Base-by-base conservation (phyloP, 306 rosid genomes). In the Heteromeles arbutifolia region DNA sequence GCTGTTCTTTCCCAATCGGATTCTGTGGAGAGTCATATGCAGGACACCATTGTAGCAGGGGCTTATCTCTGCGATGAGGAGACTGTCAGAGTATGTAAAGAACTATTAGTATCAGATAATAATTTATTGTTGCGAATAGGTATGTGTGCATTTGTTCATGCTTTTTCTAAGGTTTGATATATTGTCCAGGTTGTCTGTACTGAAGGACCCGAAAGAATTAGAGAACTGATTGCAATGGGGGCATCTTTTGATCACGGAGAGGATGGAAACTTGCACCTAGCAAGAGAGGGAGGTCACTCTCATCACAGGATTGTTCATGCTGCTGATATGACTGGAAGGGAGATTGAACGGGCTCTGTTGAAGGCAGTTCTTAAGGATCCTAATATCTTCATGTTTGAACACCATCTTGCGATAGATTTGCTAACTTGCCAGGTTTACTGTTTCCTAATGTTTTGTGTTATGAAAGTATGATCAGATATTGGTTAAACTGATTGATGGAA, bases 311-410 rank as follows among this genome's bases (percentile, higher is more conserved):
- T 92, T 73, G 97, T 90, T 79, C 97, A 95, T 86, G 93, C 97
- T 43, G 97, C 99, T 79, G 99, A 92, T 79, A 90, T 89, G 97
- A 92, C 99, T 18, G 97, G 99, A 79, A 89, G 86, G 84, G 97
- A 95, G 88, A 95, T 92, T 67, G 97, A 95, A 76, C 85, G 97
- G 73, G 93, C 96, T 73, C 84, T 95, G 50, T 74, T 92, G 79
- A 80, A 86, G 71, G 89, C 86, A 63, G 93, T 87, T 77, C 64
- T 87, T 67, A 74, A 78, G 80, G 90, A 95, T 81, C 92, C 96
- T 71, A 90, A 90, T 69, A 95, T 95, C 69, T 86, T 61, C 82
- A 90, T 95, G 79, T 92, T 95, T 53, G 80, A 92, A 80, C 93
- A 95, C 88, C 97, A 95, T 83, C 89, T 90, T 79, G 99, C 97